Percentiles rank a stretch among this genome's conserved stretches.
These are phyloP conservation scores for Leccinum variicolor DNA, from an alignment of 768 basidiomycete species.

Conservation along the genomic window DNA sequence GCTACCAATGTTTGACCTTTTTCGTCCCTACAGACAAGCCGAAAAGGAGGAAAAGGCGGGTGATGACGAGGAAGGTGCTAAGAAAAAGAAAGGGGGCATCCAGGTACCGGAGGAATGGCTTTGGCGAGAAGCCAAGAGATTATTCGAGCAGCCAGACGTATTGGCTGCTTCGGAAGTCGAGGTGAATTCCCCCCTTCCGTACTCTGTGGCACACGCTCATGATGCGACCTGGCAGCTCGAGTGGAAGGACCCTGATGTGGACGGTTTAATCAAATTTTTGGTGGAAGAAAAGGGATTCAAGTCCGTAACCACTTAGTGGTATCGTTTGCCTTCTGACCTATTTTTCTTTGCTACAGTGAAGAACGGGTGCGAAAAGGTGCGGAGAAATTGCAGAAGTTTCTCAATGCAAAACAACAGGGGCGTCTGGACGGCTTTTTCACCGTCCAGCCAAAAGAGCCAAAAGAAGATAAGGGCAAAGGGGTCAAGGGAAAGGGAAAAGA, in stretches of 20 bases:
- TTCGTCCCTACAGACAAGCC: conserved; percentile 23
- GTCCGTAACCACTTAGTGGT: conserved; percentile 37
- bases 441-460: conserved; percentile 57
- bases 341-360: conserved; percentile 53
- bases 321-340: neutral
- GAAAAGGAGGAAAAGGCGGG: conserved; percentile 45
- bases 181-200: conserved; percentile 39
- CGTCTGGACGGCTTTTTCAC: conserved; percentile 95
- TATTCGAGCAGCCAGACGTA: conserved; percentile 91
- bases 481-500: conserved; percentile 37
- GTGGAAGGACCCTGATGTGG: conserved; percentile 91
- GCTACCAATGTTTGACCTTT: neutral
- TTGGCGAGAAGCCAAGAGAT: conserved; percentile 89
- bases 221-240: conserved; percentile 57
- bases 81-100: conserved; percentile 67
- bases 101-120: conserved; percentile 93
- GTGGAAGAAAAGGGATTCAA: conserved; percentile 97
- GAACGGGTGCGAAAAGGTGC: conserved; percentile 95
- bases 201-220: neutral
- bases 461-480: conserved; percentile 45
- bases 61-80: conserved; percentile 37
- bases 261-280: conserved; percentile 90
- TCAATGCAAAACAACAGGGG: conserved; percentile 92
- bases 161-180: conserved; percentile 81
- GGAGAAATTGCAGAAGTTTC: conserved; percentile 84